A percentile compares a stretch with the other conserved stretches of the same genome.
phyloP scores from a whole-genome alignment of 192 early-diverging fungal species.

The Entomortierella chlamydospora region DNA sequence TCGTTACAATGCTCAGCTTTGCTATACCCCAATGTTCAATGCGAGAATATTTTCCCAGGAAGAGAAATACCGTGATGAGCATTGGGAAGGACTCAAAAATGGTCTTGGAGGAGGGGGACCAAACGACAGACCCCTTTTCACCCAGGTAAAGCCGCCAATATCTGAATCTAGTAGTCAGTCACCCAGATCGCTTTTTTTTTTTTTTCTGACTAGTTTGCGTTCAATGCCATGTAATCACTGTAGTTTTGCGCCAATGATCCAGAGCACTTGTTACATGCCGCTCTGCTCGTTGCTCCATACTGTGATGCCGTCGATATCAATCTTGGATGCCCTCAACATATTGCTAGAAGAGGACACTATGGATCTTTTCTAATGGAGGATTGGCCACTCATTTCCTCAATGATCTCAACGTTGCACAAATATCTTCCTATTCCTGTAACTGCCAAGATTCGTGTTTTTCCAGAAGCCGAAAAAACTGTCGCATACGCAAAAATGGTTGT shows the following conservation, averaged over 20 bases:
- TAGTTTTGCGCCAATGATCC: slow-evolving; percentile 99
- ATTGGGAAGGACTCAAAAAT: slow-evolving; percentile 68
- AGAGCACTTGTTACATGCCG: slow-evolving; percentile 82
- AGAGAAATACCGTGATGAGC: slow-evolving; percentile 76
- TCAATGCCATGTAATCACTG: too few species aligned
- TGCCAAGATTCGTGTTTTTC: slow-evolving; percentile 94
- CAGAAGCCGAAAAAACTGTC: slow-evolving; percentile 90
- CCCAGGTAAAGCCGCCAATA: slow-evolving; percentile 63
- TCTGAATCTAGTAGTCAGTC: too few species aligned
- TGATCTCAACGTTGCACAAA: slow-evolving; percentile 76
- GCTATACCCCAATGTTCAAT: slow-evolving; percentile 99
- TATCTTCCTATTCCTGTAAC: slow-evolving; percentile 91
- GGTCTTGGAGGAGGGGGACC: slow-evolving; percentile 57
- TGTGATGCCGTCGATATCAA: slow-evolving; percentile 97
- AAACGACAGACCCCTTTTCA: slow-evolving; percentile 85
- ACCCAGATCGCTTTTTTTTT: too few species aligned
- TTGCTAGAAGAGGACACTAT: slow-evolving; percentile 91
- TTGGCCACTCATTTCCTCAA: slow-evolving; percentile 78
- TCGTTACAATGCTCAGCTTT: slow-evolving; percentile 87
- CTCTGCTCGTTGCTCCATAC: slow-evolving; percentile 79
- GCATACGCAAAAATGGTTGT: slow-evolving; percentile 97
- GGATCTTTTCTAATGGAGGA: slow-evolving; percentile 96
- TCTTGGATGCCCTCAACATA: slow-evolving; percentile 96
- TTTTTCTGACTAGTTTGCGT: too few species aligned
- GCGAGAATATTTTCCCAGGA: slow-evolving; percentile 84